phyloP scores from a whole-genome alignment of 805 yeast species.

The Candida ponderosae region DNA sequence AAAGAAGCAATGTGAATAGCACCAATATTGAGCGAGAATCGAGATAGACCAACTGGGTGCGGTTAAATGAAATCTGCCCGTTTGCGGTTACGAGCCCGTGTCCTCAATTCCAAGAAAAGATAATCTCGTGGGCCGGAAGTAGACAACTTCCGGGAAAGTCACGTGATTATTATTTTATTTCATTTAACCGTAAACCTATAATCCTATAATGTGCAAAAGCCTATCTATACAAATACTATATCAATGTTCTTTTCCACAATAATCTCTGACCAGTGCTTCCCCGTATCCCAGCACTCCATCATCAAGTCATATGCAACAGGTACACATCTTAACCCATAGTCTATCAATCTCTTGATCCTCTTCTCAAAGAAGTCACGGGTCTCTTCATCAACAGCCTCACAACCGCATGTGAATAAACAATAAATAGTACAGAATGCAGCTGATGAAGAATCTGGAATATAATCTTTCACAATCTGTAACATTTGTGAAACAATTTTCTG shows the following conservation, averaged over 20 bases:
- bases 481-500: constrained; percentile 33
- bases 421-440: constrained; percentile 46
- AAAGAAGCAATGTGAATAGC: too few relatives aligned
- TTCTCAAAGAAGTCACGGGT: constrained; percentile 25
- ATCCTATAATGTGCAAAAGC: too few relatives aligned
- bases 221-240: constrained; percentile 32
- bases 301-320: constrained; percentile 26
- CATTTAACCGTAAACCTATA: too few relatives aligned
- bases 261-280: constrained; percentile 45
- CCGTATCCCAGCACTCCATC: constrained; percentile 45
- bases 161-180: too few relatives aligned
- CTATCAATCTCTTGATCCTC: constrained; percentile 29
- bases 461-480: constrained; percentile 21
- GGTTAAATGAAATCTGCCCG: too few relatives aligned
- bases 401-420: constrained; percentile 47
- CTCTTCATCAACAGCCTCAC: constrained; percentile 35
- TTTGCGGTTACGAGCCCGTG: too few relatives aligned
- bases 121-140: too few relatives aligned
- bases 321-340: constrained; percentile 26
- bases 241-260: constrained; percentile 35
- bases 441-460: constrained; percentile 35
- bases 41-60: too few relatives aligned
- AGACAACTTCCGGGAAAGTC: too few relatives aligned
- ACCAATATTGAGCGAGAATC: too few relatives aligned
- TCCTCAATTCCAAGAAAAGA: too few relatives aligned